A percentile compares a stretch with the other conserved stretches of the same genome.
These are phyloP conservation scores for Ophiognomonia clavigignenti-juglandacearum DNA, from an alignment of 2,329 filamentous ascomycete genomes.

Conservation along the genomic window DNA sequence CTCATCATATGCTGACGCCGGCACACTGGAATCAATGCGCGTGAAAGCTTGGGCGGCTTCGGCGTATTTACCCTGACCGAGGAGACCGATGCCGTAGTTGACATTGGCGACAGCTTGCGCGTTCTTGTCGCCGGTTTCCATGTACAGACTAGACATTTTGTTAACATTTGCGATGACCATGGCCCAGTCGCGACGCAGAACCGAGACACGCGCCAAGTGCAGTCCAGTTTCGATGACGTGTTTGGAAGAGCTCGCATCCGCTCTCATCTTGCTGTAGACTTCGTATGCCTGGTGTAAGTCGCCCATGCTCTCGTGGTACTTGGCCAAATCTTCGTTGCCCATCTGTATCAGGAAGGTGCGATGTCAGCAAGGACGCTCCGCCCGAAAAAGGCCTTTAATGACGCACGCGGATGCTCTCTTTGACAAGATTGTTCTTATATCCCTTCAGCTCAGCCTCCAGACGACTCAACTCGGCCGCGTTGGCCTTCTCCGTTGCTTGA, in stretches of 20 bases:
- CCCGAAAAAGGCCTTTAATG: neutral
- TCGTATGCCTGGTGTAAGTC: constrained; percentile 69
- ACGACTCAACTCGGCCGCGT: constrained; percentile 66
- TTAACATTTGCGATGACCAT: constrained; percentile 54
- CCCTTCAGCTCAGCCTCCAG: constrained; percentile 81
- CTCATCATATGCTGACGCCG: constrained; percentile 57
- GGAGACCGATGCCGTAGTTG: constrained; percentile 43
- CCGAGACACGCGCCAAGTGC: constrained; percentile 68
- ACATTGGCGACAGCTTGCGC: constrained; percentile 49
- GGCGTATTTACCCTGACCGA: constrained; percentile 41
- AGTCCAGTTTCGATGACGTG: constrained; percentile 81
- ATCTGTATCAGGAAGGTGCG: constrained; percentile 54
- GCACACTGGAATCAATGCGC: constrained; percentile 45
- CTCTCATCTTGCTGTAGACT: constrained; percentile 80
- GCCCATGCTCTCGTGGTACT: constrained; percentile 75
- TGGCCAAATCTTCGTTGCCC: constrained; percentile 88
- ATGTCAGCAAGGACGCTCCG: neutral
- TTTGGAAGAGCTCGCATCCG: constrained; percentile 77
- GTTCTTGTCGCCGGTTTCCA: constrained; percentile 39
- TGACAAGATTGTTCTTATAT: constrained; percentile 96
- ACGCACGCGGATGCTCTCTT: constrained; percentile 86
- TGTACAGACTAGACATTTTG: constrained; percentile 57
- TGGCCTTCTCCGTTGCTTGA: constrained; percentile 59
- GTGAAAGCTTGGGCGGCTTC: constrained; percentile 73
- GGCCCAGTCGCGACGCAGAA: constrained; percentile 75